Base-by-base conservation (phyloP, 352 stramenopile species). In the Globisporangium emineosum region DNA sequence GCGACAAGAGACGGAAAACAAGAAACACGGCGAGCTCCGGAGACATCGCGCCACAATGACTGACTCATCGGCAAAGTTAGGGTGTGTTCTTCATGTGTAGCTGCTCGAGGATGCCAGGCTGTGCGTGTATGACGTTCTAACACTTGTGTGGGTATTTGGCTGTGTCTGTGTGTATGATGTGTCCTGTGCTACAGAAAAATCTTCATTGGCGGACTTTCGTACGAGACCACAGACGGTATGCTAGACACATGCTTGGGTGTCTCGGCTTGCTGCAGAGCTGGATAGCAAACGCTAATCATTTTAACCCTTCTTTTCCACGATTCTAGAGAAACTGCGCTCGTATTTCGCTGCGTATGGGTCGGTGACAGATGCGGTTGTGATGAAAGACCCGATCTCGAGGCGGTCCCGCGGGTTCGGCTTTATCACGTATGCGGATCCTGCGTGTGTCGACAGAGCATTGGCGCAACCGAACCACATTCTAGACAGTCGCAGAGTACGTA, bases 341-440 rank as follows among this genome's bases (percentile, higher is more conserved):
- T 96, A 97, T 74, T 97, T 97, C 67, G 84, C 85, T 57, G 81
- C 87, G 32, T 97, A 95, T 58, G 91, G 91, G 30, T 70, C 80
- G 0, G 91, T 97, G 51, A 97, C 89, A 5, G 91, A 97, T 73
- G 91, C 91, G 5, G 90, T 97, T 43, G 91, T 97, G 68, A 97
- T 97, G 90, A 97, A 97, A 69, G 91, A 97, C 60, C 86, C 88
- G 60, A 96, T 97, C 59, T 97, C 91, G 42, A 81, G 89, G 60
- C 83, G 91, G 53, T 97, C 90, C 42, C 78, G 91, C 55, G 91
- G 91, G 49, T 97, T 97, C 68, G 91, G 91, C n/a, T 97, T 97
- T 73, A 97, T 97, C 79, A 97, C 91, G 58, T 97, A 97, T 72
- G 89, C 86, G 42, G 90, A 97, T 60, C 81, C 89, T 4, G 65